Conservation (phyloP, 768 basidiomycete genomes). For the Lactifluus piperatus region DNA sequence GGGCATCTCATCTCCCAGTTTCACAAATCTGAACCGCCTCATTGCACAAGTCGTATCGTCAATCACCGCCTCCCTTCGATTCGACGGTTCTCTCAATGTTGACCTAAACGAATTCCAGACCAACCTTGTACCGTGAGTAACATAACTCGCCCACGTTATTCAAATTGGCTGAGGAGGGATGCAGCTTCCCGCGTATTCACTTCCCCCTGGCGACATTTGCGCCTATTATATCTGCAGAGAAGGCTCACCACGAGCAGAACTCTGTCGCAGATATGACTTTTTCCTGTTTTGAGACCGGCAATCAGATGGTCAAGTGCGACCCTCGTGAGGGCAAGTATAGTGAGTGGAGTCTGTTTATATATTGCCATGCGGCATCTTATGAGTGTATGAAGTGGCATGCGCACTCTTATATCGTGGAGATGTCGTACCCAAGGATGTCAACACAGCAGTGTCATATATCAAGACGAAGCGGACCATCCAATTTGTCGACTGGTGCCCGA, state of each 20-base stretch:
- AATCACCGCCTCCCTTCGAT: conserved; percentile 43
- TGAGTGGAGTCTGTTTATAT: conserved; percentile 23
- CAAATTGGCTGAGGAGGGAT: background rate
- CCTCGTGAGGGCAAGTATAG: conserved; percentile 75
- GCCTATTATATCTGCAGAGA: conserved; percentile 53
- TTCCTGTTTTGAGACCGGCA: conserved; percentile 69
- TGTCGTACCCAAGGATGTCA: conserved; percentile 72
- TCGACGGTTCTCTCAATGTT: conserved; percentile 60
- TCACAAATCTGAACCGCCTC: conserved; percentile 58
- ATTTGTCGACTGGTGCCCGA: conserved; percentile 74
- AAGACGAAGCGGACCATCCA: conserved; percentile 75
- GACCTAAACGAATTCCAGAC: conserved; percentile 68
- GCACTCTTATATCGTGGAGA: conserved; percentile 68
- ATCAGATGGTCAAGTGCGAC: conserved; percentile 78
- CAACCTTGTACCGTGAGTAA: conserved; percentile 48
- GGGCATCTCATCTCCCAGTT: conserved; percentile 46
- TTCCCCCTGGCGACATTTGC: conserved; percentile 63
- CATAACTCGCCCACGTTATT: conserved; percentile 9
- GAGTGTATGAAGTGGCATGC: conserved; percentile 41
- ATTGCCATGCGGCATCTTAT: background rate
- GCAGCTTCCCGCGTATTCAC: conserved; percentile 54
- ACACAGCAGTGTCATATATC: conserved; percentile 63
- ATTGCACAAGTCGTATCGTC: conserved; percentile 55
- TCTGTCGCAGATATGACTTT: conserved; percentile 62
- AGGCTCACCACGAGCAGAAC: conserved; percentile 64